phyloP scores from a whole-genome alignment of 495 filamentous ascomycete species.

The Xeromyces bisporus region DNA sequence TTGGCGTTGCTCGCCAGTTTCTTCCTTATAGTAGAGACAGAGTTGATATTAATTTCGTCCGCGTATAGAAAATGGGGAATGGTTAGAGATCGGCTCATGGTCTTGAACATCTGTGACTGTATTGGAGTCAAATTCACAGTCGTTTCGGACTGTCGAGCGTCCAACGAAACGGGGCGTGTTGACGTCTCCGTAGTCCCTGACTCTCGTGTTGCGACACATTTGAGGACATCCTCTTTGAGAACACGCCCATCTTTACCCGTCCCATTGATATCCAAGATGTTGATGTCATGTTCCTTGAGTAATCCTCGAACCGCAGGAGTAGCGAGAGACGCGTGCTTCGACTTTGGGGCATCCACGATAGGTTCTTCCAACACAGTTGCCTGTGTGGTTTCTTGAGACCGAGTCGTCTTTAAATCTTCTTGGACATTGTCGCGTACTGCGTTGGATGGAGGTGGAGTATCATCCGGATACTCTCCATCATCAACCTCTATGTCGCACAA shows the following conservation, averaged over 20 bases:
- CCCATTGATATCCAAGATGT: constrained; percentile 61
- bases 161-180: constrained; percentile 7
- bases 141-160: constrained; percentile 44
- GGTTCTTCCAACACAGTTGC: constrained; percentile 1
- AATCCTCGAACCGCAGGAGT: constrained; percentile 88
- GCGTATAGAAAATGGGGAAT: constrained; percentile 93
- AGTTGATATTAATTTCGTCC: constrained; percentile 65
- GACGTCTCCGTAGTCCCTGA: constrained; percentile 1
- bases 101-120: constrained; percentile 90
- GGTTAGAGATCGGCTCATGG: constrained; percentile 81
- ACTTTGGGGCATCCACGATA: constrained; percentile 6
- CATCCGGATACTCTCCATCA: constrained; percentile 39
- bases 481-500: constrained; percentile 41
- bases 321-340: constrained; percentile 54
- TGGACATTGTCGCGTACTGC: constrained; percentile 13
- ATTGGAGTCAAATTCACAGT: constrained; percentile 50
- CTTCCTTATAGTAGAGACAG: constrained; percentile 49
- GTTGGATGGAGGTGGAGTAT: constrained; percentile 24
- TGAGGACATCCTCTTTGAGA: constrained; percentile 83
- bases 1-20: constrained; percentile 33
- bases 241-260: constrained; percentile 89
- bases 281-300: constrained; percentile 55
- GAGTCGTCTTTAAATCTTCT: constrained; percentile 5
- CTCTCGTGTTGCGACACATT: constrained; percentile 32
- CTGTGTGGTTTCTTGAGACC: constrained; percentile 8